These are phyloP conservation scores for Colletotrichum abscissum DNA, from an alignment of 2,329 filamentous ascomycete genomes.

Conservation along the genomic window DNA sequence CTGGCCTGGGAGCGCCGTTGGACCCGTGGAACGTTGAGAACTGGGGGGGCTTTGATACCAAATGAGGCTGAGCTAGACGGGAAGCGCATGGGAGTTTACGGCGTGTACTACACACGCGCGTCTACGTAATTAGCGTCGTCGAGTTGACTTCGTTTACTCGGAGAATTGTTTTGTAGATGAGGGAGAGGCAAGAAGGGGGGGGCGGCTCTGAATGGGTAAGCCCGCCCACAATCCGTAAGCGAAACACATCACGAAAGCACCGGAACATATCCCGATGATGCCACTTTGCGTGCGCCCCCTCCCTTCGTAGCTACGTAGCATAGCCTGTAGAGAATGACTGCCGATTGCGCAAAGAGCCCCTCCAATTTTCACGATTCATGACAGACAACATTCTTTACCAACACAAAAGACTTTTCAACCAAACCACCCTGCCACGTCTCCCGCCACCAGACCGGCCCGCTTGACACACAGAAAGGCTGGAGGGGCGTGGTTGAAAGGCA, in stretches of 20 bases:
- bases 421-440: not conserved
- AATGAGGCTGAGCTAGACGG: not conserved
- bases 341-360: not conserved
- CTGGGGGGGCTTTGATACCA: not conserved
- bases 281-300: not conserved
- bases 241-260: not conserved
- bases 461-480: not conserved
- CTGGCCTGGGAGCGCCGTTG: not conserved
- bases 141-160: not conserved
- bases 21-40: not conserved
- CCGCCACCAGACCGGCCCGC: not conserved
- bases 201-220: not conserved
- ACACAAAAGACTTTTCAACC: not conserved
- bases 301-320: not conserved
- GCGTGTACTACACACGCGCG: not conserved
- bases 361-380: slow-evolving; percentile 21
- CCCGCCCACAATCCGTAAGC: slow-evolving; percentile 13
- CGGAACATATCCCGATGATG: not conserved
- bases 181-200: not conserved
- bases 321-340: slow-evolving; percentile 5
- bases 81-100: not conserved
- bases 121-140: slow-evolving; percentile 24
- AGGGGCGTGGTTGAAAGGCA: too few species aligned
- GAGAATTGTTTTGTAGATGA: not conserved
- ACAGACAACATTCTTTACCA: slow-evolving; percentile 1